Evolutionary conservation across 148 eudicot genomes (phyloP).

Genomic region (Linanthus parryae): DNA sequence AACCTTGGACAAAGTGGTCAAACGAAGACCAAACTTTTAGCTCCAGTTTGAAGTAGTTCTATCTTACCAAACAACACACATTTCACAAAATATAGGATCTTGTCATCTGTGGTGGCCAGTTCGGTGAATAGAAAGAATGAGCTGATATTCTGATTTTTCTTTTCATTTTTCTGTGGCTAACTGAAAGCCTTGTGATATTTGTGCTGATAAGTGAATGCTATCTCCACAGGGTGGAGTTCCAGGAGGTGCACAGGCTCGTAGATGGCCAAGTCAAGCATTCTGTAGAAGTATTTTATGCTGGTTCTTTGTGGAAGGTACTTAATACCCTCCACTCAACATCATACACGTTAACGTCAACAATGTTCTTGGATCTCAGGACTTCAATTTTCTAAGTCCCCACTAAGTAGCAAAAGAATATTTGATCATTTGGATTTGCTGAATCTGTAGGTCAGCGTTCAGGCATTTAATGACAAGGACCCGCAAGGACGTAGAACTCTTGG

Average conservation of each 20-base stretch:
- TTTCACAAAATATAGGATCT: too few species aligned
- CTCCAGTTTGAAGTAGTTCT: too few species aligned
- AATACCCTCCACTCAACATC: not conserved
- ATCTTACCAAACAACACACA: too few species aligned
- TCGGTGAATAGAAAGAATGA: too few species aligned
- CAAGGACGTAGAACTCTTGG: slow-evolving; percentile 96
- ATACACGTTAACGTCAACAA: too few species aligned
- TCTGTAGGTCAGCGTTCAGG: slow-evolving; percentile 84
- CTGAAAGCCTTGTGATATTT: too few species aligned
- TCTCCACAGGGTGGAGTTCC: slow-evolving; percentile 71
- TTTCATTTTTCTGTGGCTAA: too few species aligned
- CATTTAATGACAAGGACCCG: slow-evolving; percentile 92
- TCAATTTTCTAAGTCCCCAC: slow-evolving; percentile 2
- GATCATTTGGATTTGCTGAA: slow-evolving; percentile 15
- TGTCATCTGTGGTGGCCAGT: too few species aligned
- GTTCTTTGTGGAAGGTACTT: slow-evolving; percentile 91
- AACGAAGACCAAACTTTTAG: too few species aligned
- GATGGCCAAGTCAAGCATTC: slow-evolving; percentile 98
- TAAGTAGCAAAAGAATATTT: not conserved
- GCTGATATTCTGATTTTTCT: too few species aligned
- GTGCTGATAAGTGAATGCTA: slow-evolving; percentile 7
- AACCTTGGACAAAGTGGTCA: too few species aligned
- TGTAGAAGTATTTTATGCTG: slow-evolving; percentile 89
- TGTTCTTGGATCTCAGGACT: too few species aligned
- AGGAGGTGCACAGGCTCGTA: slow-evolving; percentile 72